Percentiles rank a stretch among this genome's conserved stretches.
Conservation (phyloP, 768 basidiomycete species). For the Trametes elegans region DNA sequence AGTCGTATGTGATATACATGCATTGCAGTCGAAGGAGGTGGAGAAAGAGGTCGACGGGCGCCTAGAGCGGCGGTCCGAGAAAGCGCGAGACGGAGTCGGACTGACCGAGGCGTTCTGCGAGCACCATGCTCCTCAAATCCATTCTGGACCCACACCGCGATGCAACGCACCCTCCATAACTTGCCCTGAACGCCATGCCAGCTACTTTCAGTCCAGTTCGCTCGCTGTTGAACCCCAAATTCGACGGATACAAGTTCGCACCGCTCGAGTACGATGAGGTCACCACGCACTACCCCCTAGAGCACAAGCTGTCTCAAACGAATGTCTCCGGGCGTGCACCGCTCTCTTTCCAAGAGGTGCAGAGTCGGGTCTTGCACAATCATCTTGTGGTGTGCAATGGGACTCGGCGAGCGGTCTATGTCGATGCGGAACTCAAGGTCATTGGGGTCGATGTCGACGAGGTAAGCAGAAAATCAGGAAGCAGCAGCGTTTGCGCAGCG, state of each 20-base stretch:
- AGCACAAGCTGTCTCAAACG: conserved; percentile 45
- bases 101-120: too few species aligned
- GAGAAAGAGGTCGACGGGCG: too few species aligned
- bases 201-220: conserved; percentile 31
- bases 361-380: conserved; percentile 82
- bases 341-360: conserved; percentile 77
- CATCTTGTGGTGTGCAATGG: conserved; percentile 58
- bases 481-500: too few species aligned
- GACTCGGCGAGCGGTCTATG: conserved; percentile 54
- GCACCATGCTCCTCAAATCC: too few species aligned
- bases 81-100: too few species aligned
- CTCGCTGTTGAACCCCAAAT: conserved; percentile 71
- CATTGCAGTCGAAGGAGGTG: too few species aligned
- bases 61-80: too few species aligned
- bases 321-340: conserved; percentile 59
- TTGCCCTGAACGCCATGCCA: conserved; percentile 6
- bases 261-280: conserved; percentile 56
- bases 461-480: too few species aligned
- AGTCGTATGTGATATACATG: too few species aligned
- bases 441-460: conserved; percentile 54
- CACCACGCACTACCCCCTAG: conserved; percentile 49
- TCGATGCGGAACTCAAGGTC: conserved; percentile 63
- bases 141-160: background rate
- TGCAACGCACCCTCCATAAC: background rate
- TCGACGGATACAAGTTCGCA: conserved; percentile 81